Evolutionary conservation across 768 basidiomycete genomes (phyloP).

Genomic region (Chlorophyllum brunneum): DNA sequence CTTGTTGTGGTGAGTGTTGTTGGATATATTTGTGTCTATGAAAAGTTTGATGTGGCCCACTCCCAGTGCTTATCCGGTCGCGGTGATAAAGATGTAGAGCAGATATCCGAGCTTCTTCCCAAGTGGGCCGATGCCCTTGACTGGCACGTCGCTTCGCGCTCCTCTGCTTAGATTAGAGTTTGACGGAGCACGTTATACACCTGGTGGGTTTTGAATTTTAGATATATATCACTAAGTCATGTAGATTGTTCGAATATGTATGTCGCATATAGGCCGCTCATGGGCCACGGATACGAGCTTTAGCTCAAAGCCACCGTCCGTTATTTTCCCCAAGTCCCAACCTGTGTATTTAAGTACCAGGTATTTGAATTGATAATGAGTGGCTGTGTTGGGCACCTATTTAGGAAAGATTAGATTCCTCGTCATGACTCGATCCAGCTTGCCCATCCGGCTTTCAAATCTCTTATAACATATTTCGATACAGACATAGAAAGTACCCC

Average conservation of each 20-base stretch:
- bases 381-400: conserved; percentile 6
- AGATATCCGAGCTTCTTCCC: conserved; percentile 91
- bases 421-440: not conserved
- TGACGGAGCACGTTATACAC: not conserved
- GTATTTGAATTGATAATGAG: too few relatives aligned
- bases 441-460: not conserved
- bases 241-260: not conserved
- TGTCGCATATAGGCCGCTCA: not conserved
- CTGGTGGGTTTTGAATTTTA: too few relatives aligned
- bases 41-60: not conserved
- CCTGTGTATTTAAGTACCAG: too few relatives aligned
- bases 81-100: conserved; percentile 97
- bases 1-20: conserved; percentile 77
- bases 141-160: conserved; percentile 72
- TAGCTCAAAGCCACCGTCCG: too few relatives aligned
- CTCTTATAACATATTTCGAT: not conserved
- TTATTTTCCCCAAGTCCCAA: too few relatives aligned
- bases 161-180: conserved; percentile 10
- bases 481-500: not conserved
- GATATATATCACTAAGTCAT: not conserved
- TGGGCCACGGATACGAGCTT: too few relatives aligned
- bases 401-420: conserved; percentile 1
- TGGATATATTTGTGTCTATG: not conserved
- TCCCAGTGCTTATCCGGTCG: conserved; percentile 86
- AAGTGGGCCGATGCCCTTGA: conserved; percentile 93